Conservation (phyloP, 176 grass and related monocot species). For the Rhipidocladum racemiflorum region DNA sequence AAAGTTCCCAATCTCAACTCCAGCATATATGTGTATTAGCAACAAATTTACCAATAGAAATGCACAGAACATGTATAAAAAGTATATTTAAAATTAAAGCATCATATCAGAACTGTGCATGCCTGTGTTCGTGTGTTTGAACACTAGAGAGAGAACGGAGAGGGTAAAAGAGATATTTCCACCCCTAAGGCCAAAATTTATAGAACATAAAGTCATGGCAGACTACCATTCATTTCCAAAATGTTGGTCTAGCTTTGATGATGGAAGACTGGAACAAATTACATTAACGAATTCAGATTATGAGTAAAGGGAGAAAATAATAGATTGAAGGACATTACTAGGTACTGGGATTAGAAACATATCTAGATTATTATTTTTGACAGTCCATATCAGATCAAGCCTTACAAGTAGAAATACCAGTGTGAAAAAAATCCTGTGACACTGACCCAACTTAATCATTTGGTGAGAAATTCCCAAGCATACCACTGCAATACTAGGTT, state of each 20-base stretch:
- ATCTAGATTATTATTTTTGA: not conserved
- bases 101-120: not conserved
- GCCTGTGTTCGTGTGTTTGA: not conserved
- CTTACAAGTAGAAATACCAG: not conserved
- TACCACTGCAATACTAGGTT: not conserved
- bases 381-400: not conserved
- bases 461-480: not conserved
- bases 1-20: not conserved
- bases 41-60: constrained; percentile 20
- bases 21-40: not conserved
- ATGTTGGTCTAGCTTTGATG: not conserved
- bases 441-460: not conserved
- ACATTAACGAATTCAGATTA: not conserved
- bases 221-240: not conserved
- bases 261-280: not conserved
- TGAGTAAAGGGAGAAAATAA: not conserved
- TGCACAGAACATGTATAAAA: not conserved
- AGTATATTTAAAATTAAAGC: constrained; percentile 1
- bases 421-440: not conserved
- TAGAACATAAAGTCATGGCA: constrained; percentile 7
- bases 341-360: not conserved
- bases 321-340: not conserved
- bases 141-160: not conserved
- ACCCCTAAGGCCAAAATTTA: not conserved
- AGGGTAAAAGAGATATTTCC: not conserved